Evolutionary conservation across 768 basidiomycete species (phyloP), one percentile per base, ranked within the genome.

Genomic region (Russula sp.): DNA sequence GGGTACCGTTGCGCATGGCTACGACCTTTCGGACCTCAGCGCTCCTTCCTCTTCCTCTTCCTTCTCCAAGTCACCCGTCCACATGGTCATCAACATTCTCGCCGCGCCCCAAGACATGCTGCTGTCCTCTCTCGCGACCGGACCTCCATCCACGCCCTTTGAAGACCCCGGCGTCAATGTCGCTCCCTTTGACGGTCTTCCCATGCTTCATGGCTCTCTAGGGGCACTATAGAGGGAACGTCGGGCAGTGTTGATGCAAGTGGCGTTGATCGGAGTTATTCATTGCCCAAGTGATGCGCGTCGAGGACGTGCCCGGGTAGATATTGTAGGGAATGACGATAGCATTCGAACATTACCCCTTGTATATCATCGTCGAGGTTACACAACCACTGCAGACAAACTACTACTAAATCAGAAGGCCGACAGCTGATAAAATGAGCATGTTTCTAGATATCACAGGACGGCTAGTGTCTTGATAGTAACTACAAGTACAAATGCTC

Each of bases 1-100:
- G 93, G 38, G 80, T 93, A 20, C 95, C 95, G 5, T 96, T 94
- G 0, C 81, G 93, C 4, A 90, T 96, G 85, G 93, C 94, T 0
- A 76, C 79, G 2, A 77, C 0, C 80, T 90, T 30, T 64, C 66
- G 10, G 76, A 77, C 38, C 60, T 69, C 59, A 59, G 42, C 63
- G 56, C 65, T 63, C 40, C 63, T 24, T 51, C 50, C 2, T 53
- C 69, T 16, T 60, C 60, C 24, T 30, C 28, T 30, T 36, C 36
- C 13, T 36, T 13, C 36, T 36, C 36, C 36, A 4, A 36, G 36
- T 54, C 69, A 16, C 61, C 73, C 5, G 74, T 80, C 0, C 85
- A 87, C 69, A 80, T 96, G 80, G 84, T 90, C 57, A 78, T 97
- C 63, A 94, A 94, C 75, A 76, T 96, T 53, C 84, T 97, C 53